Evolutionary conservation across 768 basidiomycete genomes (phyloP).

Genomic region (Tephrocybe rancida): DNA sequence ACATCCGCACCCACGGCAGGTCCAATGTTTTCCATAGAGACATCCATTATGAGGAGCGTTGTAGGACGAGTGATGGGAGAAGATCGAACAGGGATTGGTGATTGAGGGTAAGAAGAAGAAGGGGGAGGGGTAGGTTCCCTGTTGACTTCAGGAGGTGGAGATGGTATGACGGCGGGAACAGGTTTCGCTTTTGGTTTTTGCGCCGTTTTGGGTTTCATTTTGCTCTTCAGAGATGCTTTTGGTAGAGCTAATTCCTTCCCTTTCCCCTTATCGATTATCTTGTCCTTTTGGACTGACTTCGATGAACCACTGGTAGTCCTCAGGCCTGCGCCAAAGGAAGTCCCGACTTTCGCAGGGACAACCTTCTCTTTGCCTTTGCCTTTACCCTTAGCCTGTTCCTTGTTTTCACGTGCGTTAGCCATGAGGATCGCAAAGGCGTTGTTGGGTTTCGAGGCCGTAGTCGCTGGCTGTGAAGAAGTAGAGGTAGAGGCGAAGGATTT

Average conservation of each 20-base stretch:
- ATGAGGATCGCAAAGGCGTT: conserved; percentile 39
- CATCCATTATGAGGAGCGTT: conserved; percentile 2
- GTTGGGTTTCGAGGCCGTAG: conserved; percentile 10
- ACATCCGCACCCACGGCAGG: too few relatives aligned
- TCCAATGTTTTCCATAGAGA: conserved; percentile 11
- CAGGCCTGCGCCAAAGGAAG: conserved; percentile 7
- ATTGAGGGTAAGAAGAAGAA: conserved; percentile 1
- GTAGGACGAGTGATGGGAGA: conserved; percentile 2
- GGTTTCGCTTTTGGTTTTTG: conserved; percentile 31
- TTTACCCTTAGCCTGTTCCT: conserved; percentile 16
- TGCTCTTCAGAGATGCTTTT: conserved; percentile 35
- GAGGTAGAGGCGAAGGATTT: neutral
- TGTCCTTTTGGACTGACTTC: conserved; percentile 6
- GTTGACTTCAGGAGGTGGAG: neutral
- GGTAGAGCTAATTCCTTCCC: conserved; percentile 13
- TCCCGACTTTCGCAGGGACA: conserved; percentile 9
- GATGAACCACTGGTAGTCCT: conserved; percentile 4
- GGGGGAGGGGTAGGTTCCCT: neutral
- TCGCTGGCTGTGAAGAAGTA: conserved; percentile 9
- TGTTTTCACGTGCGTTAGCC: conserved; percentile 24
- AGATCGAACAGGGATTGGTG: neutral
- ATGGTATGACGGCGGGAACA: conserved; percentile 14
- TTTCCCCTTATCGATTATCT: conserved; percentile 11
- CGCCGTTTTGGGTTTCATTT: conserved; percentile 32
- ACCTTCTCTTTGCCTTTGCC: conserved; percentile 25